Conservation (phyloP, 495 filamentous ascomycete species). For the Aspergillus egyptiacus region DNA sequence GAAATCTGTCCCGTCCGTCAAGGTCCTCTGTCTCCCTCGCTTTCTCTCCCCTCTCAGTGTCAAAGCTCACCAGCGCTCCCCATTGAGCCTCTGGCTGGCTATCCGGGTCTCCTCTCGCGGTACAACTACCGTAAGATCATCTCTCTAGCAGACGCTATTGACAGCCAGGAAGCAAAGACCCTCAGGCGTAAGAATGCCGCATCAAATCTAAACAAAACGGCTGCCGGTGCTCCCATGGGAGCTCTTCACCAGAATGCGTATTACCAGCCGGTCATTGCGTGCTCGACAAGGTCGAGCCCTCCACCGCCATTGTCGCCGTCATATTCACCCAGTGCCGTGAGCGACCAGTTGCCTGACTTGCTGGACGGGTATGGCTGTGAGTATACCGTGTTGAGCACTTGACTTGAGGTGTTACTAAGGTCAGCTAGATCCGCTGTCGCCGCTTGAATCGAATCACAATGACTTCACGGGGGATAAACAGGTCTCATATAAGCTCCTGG, state of each 20-base stretch:
- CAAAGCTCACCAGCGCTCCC: slow-evolving; percentile 8
- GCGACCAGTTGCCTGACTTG: slow-evolving; percentile 30
- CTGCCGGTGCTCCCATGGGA: slow-evolving; percentile 1
- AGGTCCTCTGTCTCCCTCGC: slow-evolving; percentile 2
- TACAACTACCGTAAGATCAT: slow-evolving; percentile 27
- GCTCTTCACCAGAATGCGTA: slow-evolving; percentile 12
- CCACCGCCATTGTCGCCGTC: slow-evolving; percentile 42
- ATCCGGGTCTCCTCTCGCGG: slow-evolving; percentile 18
- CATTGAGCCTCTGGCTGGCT: slow-evolving; percentile 6
- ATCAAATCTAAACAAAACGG: slow-evolving; percentile 29
- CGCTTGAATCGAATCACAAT: slow-evolving; percentile 1
- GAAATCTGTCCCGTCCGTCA: slow-evolving; percentile 1
- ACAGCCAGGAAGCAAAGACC: slow-evolving; percentile 19
- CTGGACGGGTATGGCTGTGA: slow-evolving; percentile 25
- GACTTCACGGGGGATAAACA: slow-evolving; percentile 1
- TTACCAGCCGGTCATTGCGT: slow-evolving; percentile 23
- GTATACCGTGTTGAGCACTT: background rate
- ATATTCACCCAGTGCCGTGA: slow-evolving; percentile 36
- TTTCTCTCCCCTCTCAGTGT: background rate
- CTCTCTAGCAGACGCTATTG: slow-evolving; percentile 8
- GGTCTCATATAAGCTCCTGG: slow-evolving; percentile 15
- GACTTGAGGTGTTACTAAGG: background rate
- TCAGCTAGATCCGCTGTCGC: slow-evolving; percentile 7
- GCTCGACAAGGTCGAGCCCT: slow-evolving; percentile 34
- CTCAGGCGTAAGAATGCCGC: slow-evolving; percentile 37